Evolutionary conservation across 164 flowering plant species (phyloP).

Genomic region (Nymphaea thermarum): DNA sequence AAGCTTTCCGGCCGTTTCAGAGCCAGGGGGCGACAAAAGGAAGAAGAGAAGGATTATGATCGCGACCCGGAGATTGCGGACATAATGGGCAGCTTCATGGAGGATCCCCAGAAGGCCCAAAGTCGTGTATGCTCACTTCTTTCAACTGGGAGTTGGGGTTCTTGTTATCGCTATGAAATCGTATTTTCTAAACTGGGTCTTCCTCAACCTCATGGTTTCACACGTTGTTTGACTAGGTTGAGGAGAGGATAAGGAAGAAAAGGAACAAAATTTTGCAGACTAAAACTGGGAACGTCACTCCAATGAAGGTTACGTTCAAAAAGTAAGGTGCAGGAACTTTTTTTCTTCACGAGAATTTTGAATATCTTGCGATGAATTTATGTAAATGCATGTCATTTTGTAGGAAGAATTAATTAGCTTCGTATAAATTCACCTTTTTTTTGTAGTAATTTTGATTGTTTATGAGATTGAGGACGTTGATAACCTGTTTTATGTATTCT

Average conservation of each 20-base stretch:
- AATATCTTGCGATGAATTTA: too few species aligned
- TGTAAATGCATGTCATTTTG: too few species aligned
- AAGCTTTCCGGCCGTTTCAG: not conserved
- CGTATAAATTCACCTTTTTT: not conserved
- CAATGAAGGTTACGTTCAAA: conserved; percentile 69
- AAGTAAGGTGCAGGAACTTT: conserved; percentile 34
- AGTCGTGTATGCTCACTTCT: conserved; percentile 28
- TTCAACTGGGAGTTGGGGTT: not conserved
- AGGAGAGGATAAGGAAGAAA: conserved; percentile 74
- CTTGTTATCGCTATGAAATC: not conserved
- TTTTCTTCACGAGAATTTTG: not conserved
- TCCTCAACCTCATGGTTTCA: not conserved
- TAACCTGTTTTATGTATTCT: conserved; percentile 1
- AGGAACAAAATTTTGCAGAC: conserved; percentile 69
- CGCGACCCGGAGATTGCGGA: conserved; percentile 82
- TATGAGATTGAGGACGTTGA: too few species aligned
- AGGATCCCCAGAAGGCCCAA: conserved; percentile 62
- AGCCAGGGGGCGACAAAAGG: conserved; percentile 15
- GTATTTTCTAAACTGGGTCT: not conserved
- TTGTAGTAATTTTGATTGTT: not conserved
- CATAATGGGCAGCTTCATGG: conserved; percentile 53
- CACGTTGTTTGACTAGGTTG: conserved; percentile 36
- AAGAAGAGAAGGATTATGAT: conserved; percentile 51
- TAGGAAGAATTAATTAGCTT: too few species aligned
- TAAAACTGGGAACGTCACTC: conserved; percentile 67